Conservation (phyloP, 306 rosid genomes). For the Lagenaria siceraria region DNA sequence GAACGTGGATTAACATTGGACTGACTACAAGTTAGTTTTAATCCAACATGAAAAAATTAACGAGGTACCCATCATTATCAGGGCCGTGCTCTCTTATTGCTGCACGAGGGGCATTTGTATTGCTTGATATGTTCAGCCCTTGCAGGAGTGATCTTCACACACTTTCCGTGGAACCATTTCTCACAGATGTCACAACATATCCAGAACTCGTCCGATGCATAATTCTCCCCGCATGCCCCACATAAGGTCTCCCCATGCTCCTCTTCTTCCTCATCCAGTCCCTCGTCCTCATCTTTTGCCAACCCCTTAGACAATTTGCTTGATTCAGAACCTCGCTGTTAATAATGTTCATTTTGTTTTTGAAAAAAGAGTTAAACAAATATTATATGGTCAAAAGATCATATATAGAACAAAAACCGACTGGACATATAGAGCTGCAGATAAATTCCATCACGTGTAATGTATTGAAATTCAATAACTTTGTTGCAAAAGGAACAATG, state of each 20-base stretch:
- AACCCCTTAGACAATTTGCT: slow-evolving; percentile 21
- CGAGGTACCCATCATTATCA: slow-evolving; percentile 15
- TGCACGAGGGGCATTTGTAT: slow-evolving; percentile 62
- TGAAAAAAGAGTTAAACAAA: not conserved
- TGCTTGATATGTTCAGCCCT: slow-evolving; percentile 57
- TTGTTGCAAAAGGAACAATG: not conserved
- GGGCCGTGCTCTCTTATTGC: slow-evolving; percentile 48
- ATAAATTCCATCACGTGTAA: not conserved
- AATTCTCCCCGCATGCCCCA: slow-evolving; percentile 42
- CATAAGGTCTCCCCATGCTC: slow-evolving; percentile 52
- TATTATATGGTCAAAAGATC: not conserved
- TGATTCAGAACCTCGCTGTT: slow-evolving; percentile 34
- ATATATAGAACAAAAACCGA: not conserved
- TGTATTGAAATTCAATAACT: not conserved
- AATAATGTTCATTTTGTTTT: not conserved
- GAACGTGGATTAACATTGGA: not conserved
- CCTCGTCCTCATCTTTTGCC: slow-evolving; percentile 41
- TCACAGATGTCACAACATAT: slow-evolving; percentile 50
- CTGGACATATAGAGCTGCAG: not conserved
- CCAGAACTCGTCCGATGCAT: slow-evolving; percentile 51
- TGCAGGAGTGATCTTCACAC: slow-evolving; percentile 57
- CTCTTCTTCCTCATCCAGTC: slow-evolving; percentile 26
- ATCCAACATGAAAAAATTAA: slow-evolving; percentile 24
- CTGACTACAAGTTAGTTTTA: slow-evolving; percentile 31
- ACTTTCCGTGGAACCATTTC: slow-evolving; percentile 58